Base-by-base conservation (phyloP, 768 basidiomycete genomes). In the Suillus subaureus region DNA sequence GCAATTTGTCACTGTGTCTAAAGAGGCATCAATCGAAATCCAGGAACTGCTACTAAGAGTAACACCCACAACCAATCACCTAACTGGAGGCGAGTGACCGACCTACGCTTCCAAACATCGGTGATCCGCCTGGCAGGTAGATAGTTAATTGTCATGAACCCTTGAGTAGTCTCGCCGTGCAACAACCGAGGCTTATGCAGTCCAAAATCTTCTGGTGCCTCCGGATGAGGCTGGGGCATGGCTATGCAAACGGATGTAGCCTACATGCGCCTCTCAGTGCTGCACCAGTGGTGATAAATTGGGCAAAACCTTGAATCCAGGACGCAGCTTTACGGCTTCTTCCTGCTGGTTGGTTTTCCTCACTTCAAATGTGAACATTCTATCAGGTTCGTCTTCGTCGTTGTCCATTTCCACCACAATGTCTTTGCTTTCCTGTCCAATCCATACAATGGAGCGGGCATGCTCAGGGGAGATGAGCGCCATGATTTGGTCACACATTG, bases 271-370 rank as follows among this genome's bases (percentile, higher is more conserved):
- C 12, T 11, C 37, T 68, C 52, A 63, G 28, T 7, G 0, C 7
- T 23, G 9, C 1, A 23, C 9, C 21, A 4, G 2, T 55, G 57
- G 18, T 18, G 4, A 39, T n/a, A 9, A 23, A 37, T 56, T 23
- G 35, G 6, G n/a, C 75, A 40, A 15, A 69, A 86, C 87, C 68
- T 72, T 75, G 69, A 87, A 86, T 0, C 86, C 85, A 4, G 76
- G 73, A 16, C 78, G 77, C 9, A 75, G 69, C 1, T 73, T 70
- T 3, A 85, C 84, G 6, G 79, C 77, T 68, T 87, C 87, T 63
- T 85, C 85, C 67, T 87, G 83, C 56, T 87, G 84, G n/a, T 80
- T 81, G 6, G 82, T 85, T 71, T 87, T 85, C 0, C 79, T 72
- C 1, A 88, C 87, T 56, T 84, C 81, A 64, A 85, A 88, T 1